Base-by-base conservation (phyloP, 129 eudicot species). In the Tagetes erecta region DNA sequence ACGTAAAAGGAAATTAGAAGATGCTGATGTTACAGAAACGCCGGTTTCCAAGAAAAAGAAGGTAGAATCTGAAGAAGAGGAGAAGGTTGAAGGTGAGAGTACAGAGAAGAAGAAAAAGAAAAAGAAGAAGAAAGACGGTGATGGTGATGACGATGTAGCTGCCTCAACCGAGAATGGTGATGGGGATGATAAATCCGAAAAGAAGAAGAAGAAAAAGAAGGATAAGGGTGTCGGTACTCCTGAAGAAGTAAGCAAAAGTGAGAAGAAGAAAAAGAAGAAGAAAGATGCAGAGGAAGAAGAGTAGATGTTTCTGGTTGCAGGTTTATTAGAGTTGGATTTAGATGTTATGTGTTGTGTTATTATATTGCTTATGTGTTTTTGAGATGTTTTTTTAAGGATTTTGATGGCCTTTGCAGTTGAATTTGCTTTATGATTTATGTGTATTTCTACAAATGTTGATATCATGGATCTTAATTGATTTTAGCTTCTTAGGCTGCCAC, bases 181-280 rank as follows among this genome's bases (percentile, higher is more conserved):
- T 34, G 93, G 66, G 51, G 92, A 83, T 37, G 85, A 81, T 37
- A 88, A 88, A 41, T 83, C 94, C 38, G 90, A 83, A 74, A 89
- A 88, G 80, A 85, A 85, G 60, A 82, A 82, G 82, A 87, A 84
- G 80, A 84, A 84, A 78, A 84, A 55, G 35, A 55, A 55, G 60
- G 60, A 82, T 14, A 84, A 84, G 65, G 89, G 76, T 60, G 87
- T 80, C 11, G 87, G 74, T 34, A 67, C 82, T 10, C 72, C 74
- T 57, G 86, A 78, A 45, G 88, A 83, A 72, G 92, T 59, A 45
- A 76, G 58, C 52, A 68, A 12, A 77, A 75, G 74, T 51, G 78
- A 84, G 55, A 63, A 82, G 75, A 63, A 82, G 78, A 86, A 86
- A 11, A 80, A 89, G 77, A 84, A 89, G 84, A 83, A 81, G 78